These are phyloP conservation scores for Yamadazyma triangularis DNA, from an alignment of 1,139 yeast genomes.

Conservation along the genomic window DNA sequence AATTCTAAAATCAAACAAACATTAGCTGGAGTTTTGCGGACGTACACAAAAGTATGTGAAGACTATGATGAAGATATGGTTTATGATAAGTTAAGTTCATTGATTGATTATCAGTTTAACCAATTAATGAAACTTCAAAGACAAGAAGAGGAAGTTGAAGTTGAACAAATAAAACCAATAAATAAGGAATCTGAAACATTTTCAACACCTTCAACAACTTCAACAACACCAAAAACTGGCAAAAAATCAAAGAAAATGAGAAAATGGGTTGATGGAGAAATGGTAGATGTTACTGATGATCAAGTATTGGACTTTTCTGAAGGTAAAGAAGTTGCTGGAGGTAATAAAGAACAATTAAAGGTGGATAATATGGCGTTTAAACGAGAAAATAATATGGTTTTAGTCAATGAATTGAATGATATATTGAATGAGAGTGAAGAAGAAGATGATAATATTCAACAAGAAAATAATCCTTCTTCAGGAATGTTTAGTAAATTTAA, in stretches of 20 bases:
- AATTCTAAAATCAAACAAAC: conserved; percentile 35
- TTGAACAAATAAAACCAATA: too few relatives aligned
- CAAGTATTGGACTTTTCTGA: conserved; percentile 34
- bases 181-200: too few relatives aligned
- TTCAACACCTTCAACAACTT: conserved; percentile 1
- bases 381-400: conserved; percentile 36
- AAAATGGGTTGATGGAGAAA: conserved; percentile 41
- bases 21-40: conserved; percentile 32
- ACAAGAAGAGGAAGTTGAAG: not conserved
- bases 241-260: conserved; percentile 43
- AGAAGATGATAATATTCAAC: conserved; percentile 17
- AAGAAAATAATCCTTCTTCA: conserved; percentile 4
- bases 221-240: conserved; percentile 8
- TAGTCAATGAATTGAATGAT: conserved; percentile 41
- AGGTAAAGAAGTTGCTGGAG: conserved; percentile 21
- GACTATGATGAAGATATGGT: conserved; percentile 19
- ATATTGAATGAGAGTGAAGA: conserved; percentile 30
- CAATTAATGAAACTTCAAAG: conserved; percentile 31
- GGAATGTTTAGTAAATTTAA: conserved; percentile 35
- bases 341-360: conserved; percentile 20
- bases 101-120: conserved; percentile 39
- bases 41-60: conserved; percentile 26
- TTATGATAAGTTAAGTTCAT: conserved; percentile 22
- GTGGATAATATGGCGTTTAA: conserved; percentile 33
- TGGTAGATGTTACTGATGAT: conserved; percentile 23